Percentiles rank a stretch among this genome's conserved stretches.
Conservation (phyloP, 352 stramenopile species). For the Pythium brassicae region DNA sequence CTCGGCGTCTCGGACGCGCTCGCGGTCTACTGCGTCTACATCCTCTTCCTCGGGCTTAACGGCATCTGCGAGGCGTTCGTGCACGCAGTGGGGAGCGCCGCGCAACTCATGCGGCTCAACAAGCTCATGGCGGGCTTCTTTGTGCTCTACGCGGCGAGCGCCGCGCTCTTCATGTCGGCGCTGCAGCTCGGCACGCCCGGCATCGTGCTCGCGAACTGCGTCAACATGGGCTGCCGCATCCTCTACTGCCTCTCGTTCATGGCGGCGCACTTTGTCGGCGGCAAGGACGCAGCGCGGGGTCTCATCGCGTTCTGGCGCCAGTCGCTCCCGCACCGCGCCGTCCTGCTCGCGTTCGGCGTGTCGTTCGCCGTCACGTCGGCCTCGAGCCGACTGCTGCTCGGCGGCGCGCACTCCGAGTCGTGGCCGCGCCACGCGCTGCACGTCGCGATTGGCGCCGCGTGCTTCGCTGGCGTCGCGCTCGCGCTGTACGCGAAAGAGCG, state of each 20-base stretch:
- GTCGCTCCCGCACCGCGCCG: slow-evolving; percentile 43
- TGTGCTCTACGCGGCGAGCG: slow-evolving; percentile 54
- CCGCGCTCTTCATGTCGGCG: slow-evolving; percentile 62
- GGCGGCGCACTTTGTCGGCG: slow-evolving; percentile 40
- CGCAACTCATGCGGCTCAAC: slow-evolving; percentile 78
- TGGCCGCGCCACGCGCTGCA: slow-evolving; percentile 39
- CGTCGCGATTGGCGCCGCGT: slow-evolving; percentile 37
- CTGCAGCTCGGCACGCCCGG: slow-evolving; percentile 54
- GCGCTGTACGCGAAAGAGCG: slow-evolving; percentile 50
- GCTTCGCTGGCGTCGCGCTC: slow-evolving; percentile 33
- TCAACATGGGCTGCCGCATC: slow-evolving; percentile 86
- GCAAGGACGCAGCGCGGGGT: background rate
- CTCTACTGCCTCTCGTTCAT: slow-evolving; percentile 76
- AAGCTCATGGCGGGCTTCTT: slow-evolving; percentile 79
- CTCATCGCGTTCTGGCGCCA: slow-evolving; percentile 42
- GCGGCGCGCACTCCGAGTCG: slow-evolving; percentile 9
- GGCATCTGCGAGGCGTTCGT: slow-evolving; percentile 96
- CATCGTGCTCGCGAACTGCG: slow-evolving; percentile 84
- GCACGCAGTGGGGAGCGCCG: slow-evolving; percentile 76
- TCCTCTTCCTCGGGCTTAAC: slow-evolving; percentile 94
- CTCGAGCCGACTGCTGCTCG: slow-evolving; percentile 42
- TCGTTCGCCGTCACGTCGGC: slow-evolving; percentile 34
- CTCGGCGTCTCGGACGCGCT: slow-evolving; percentile 54
- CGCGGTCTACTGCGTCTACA: slow-evolving; percentile 91
- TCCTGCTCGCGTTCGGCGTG: slow-evolving; percentile 37